A percentile compares a stretch with the other conserved stretches of the same genome.
Conservation (phyloP, 2,329 filamentous ascomycete genomes). For the Dactylellina cionopaga region DNA sequence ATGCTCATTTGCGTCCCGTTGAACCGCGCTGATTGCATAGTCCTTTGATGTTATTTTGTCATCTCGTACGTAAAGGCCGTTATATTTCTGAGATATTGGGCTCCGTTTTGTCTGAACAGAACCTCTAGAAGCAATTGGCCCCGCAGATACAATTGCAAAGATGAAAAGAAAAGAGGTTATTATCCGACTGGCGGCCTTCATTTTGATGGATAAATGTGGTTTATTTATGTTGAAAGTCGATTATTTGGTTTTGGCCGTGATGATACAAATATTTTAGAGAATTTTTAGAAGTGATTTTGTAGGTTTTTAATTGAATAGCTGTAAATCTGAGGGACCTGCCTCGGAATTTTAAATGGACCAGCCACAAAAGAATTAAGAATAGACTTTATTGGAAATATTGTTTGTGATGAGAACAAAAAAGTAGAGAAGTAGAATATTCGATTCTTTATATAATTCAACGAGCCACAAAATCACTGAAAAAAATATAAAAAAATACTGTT, state of each 20-base stretch:
- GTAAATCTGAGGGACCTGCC: conserved; percentile 4
- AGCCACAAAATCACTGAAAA: no score
- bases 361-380: conserved; percentile 4
- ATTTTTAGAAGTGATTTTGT: not conserved
- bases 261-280: not conserved
- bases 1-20: not conserved
- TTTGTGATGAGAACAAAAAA: no score
- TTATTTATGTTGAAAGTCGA: not conserved
- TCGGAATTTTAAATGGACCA: conserved; percentile 1
- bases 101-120: no score
- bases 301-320: not conserved
- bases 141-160: not conserved
- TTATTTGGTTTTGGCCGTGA: not conserved
- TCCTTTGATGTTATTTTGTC: not conserved
- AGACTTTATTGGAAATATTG: not conserved
- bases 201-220: no score
- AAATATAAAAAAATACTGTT: no score
- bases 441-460: no score
- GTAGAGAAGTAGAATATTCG: no score
- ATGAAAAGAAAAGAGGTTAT: not conserved
- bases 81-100: not conserved
- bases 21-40: not conserved
- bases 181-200: conserved; percentile 13
- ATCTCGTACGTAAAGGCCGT: no score
- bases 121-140: not conserved